phyloP scores from a whole-genome alignment of 352 stramenopile genomes.

The Lagenidium giganteum region DNA sequence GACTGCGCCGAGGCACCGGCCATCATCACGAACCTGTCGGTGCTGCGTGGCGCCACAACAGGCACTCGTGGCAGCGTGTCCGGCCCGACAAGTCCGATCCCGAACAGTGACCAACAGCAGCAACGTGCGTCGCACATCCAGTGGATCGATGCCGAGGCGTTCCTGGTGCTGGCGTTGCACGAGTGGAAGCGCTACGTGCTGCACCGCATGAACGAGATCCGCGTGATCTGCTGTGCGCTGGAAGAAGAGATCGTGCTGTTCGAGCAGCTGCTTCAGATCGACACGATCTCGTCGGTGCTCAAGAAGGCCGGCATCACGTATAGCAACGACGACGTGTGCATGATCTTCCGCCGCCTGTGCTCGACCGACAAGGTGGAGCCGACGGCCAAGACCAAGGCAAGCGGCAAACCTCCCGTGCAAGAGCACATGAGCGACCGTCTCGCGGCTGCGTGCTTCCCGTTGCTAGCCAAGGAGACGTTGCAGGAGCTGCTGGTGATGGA shows the following conservation, averaged over 20 bases:
- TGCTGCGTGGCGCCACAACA: no score
- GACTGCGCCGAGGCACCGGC: constrained; percentile 14
- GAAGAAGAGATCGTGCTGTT: constrained; percentile 56
- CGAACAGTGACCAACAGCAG: no score
- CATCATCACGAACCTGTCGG: no score
- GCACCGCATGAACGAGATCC: constrained; percentile 62
- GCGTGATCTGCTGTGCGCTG: constrained; percentile 46
- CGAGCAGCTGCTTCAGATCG: constrained; percentile 42
- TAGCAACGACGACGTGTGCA: constrained; percentile 55
- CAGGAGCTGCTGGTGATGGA: constrained; percentile 34
- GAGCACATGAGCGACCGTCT: constrained; percentile 61
- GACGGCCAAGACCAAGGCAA: background rate
- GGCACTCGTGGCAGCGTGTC: no score
- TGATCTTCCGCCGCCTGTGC: constrained; percentile 53
- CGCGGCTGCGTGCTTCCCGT: constrained; percentile 49
- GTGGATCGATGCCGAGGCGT: constrained; percentile 36
- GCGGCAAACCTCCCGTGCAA: background rate
- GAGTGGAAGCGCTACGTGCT: constrained; percentile 75
- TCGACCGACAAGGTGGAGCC: constrained; percentile 33
- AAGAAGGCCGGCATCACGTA: constrained; percentile 40
- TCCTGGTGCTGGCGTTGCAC: constrained; percentile 50
- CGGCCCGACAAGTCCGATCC: no score
- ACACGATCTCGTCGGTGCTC: constrained; percentile 41
- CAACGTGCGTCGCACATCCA: no score
- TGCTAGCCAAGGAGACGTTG: constrained; percentile 43